Conservation (phyloP, 345 rosid genomes). For the Schrenkiella parvula region DNA sequence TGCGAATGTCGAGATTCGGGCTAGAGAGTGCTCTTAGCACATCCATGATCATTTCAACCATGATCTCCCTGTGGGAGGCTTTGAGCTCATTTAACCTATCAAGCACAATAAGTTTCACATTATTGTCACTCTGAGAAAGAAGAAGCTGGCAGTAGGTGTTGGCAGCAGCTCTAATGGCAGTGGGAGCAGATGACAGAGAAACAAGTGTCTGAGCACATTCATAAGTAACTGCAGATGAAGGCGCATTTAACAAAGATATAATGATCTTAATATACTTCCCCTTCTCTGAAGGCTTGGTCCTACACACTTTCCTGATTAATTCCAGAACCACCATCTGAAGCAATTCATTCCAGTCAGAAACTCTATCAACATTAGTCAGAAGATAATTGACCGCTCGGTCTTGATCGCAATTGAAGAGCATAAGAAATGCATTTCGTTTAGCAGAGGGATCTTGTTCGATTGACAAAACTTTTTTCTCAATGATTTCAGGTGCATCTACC, state of each 20-base stretch:
- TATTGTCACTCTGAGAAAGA: conserved; percentile 80
- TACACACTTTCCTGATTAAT: conserved; percentile 62
- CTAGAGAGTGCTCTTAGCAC: conserved; percentile 81
- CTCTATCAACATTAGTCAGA: conserved; percentile 51
- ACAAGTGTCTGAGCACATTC: conserved; percentile 75
- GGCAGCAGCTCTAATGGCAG: conserved; percentile 77
- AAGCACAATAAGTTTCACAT: conserved; percentile 80
- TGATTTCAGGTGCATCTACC: conserved; percentile 66
- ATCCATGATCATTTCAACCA: conserved; percentile 86
- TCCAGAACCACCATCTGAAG: conserved; percentile 74
- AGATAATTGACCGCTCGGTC: conserved; percentile 58
- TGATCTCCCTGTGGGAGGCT: conserved; percentile 60
- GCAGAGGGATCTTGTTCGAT: conserved; percentile 64
- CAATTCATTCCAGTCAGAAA: conserved; percentile 60
- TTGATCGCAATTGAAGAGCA: conserved; percentile 64
- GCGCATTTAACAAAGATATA: conserved; percentile 56
- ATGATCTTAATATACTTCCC: conserved; percentile 68
- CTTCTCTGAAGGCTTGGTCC: conserved; percentile 55
- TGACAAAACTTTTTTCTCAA: conserved; percentile 60
- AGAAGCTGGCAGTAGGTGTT: conserved; percentile 77
- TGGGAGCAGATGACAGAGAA: conserved; percentile 78
- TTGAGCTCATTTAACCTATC: conserved; percentile 74
- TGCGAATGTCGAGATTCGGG: conserved; percentile 71
- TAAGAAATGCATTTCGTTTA: conserved; percentile 66
- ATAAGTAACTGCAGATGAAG: conserved; percentile 59